Conservation (phyloP, 2,329 filamentous ascomycete species). For the Penicillium sp. region DNA sequence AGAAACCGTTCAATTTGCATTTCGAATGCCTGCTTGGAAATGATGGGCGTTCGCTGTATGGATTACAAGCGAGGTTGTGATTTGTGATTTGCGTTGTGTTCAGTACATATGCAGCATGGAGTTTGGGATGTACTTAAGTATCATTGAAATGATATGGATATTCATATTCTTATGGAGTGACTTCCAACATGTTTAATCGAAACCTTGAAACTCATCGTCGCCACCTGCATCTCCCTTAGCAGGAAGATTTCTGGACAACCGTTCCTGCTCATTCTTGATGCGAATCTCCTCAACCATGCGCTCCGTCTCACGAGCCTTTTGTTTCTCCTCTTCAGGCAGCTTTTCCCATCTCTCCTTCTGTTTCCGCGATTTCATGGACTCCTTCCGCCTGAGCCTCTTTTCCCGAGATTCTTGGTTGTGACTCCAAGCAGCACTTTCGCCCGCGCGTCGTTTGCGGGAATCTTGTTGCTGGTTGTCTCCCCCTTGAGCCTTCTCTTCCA, state of each 20-base stretch:
- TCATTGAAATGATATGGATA: background rate
- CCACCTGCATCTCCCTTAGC: constrained; percentile 13
- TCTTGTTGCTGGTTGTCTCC: constrained; percentile 34
- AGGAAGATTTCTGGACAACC: constrained; percentile 21
- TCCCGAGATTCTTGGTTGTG: constrained; percentile 66
- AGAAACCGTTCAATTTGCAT: too few relatives aligned
- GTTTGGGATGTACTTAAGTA: background rate
- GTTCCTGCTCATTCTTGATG: constrained; percentile 49
- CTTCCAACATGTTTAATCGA: constrained; percentile 38
- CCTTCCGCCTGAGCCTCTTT: constrained; percentile 59
- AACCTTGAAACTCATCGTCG: constrained; percentile 58
- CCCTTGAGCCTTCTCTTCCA: constrained; percentile 49
- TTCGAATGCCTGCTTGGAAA: background rate
- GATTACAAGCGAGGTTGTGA: background rate
- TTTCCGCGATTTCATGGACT: constrained; percentile 62
- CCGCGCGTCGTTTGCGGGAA: constrained; percentile 55
- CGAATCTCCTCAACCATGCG: constrained; percentile 65
- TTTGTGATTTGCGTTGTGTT: background rate
- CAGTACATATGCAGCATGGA: background rate
- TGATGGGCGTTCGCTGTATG: background rate
- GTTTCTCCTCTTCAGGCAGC: constrained; percentile 70
- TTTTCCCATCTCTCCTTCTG: constrained; percentile 62
- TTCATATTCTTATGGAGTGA: background rate
- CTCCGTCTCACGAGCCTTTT: constrained; percentile 62
- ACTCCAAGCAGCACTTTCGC: constrained; percentile 69